A percentile compares a stretch with the other conserved stretches of the same genome.
Conservation (phyloP, 2,329 filamentous ascomycete genomes). For the Aspergillus spinulosporus region DNA sequence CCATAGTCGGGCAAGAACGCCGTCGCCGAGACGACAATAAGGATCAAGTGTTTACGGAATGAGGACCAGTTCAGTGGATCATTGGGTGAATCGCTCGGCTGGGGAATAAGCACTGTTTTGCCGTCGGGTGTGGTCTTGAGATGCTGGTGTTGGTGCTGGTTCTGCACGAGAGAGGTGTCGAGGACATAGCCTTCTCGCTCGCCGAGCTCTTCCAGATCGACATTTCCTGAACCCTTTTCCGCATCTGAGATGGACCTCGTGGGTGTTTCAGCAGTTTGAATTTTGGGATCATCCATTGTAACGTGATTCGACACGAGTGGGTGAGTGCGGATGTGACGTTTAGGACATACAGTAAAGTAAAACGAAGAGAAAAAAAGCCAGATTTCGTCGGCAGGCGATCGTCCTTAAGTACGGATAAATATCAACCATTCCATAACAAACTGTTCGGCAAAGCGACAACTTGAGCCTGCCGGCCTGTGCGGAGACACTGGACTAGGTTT, state of each 20-base stretch:
- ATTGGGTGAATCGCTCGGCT: conserved; percentile 40
- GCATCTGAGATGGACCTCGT: background rate
- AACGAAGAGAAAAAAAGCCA: no score
- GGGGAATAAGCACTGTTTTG: conserved; percentile 39
- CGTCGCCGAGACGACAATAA: conserved; percentile 41
- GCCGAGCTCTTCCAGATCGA: conserved; percentile 17
- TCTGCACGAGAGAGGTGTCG: conserved; percentile 1
- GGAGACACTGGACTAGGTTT: no score
- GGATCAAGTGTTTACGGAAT: conserved; percentile 36
- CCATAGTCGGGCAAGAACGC: conserved; percentile 47
- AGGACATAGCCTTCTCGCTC: conserved; percentile 17
- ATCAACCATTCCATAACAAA: no score
- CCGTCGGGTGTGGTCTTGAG: conserved; percentile 38
- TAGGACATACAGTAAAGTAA: no score
- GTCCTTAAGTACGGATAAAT: no score
- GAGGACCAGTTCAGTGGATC: conserved; percentile 43
- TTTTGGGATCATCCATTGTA: no score
- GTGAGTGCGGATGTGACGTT: no score
- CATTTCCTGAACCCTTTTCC: background rate
- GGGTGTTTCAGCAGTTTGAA: background rate
- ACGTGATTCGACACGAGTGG: no score
- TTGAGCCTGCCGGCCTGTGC: no score
- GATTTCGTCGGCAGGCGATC: no score
- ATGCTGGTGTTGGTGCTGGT: conserved; percentile 7
- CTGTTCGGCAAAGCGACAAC: no score